phyloP scores from a whole-genome alignment of 495 filamentous ascomycete genomes.

The Parmelia sp. region DNA sequence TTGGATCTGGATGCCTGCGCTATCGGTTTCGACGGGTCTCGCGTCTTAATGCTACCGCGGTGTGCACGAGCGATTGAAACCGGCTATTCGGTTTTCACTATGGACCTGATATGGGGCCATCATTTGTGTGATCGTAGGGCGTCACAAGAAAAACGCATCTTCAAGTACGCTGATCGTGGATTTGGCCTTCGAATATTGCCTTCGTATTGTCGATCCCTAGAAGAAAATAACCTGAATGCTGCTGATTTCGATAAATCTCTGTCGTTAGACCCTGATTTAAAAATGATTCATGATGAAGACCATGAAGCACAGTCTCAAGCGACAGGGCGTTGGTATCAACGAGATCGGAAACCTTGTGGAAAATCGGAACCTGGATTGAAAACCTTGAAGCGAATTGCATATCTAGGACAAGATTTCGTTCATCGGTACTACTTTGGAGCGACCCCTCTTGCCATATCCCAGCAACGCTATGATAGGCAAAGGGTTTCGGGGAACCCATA shows the following conservation, averaged over 20 bases:
- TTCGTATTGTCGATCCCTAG: conserved; percentile 29
- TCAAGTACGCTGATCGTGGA: conserved; percentile 34
- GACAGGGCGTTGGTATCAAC: background rate
- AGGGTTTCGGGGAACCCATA: background rate
- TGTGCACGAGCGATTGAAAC: conserved; percentile 36
- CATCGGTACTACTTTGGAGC: conserved; percentile 26
- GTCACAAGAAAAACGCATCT: conserved; percentile 30
- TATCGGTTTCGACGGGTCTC: conserved; percentile 32
- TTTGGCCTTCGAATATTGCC: conserved; percentile 33
- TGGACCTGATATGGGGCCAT: conserved; percentile 35
- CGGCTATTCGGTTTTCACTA: conserved; percentile 35
- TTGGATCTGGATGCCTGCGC: conserved; percentile 38
- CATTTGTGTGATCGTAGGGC: conserved; percentile 32
- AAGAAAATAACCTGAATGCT: conserved; percentile 12
- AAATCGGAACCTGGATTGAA: conserved; percentile 30
- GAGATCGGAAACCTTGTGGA: conserved; percentile 10
- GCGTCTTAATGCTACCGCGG: conserved; percentile 35
- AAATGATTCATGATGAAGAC: background rate
- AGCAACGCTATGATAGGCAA: conserved; percentile 13
- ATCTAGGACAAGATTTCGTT: conserved; percentile 28
- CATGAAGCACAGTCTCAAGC: background rate
- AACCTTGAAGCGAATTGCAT: conserved; percentile 31
- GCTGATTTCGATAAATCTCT: background rate
- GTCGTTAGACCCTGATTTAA: background rate
- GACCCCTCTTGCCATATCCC: conserved; percentile 9